phyloP scores from a whole-genome alignment of 2,329 filamentous ascomycete species.

The Microsporum ferrugineum region DNA sequence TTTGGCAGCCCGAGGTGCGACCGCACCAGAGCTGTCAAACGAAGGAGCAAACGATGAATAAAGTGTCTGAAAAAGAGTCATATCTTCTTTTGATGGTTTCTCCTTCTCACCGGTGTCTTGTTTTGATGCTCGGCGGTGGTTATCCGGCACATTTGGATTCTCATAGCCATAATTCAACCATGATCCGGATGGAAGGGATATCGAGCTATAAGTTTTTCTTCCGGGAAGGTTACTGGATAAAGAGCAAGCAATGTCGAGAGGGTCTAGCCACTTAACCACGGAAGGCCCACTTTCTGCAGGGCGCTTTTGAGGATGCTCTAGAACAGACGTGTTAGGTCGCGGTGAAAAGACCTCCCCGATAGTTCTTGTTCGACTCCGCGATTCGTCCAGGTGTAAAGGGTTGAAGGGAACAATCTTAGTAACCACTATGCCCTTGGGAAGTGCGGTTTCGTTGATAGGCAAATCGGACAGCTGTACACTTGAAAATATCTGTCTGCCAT shows the following conservation, averaged over 20 bases:
- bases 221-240: conserved; percentile 26
- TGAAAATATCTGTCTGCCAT: conserved; percentile 71
- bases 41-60: conserved; percentile 41
- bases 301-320: conserved; percentile 32
- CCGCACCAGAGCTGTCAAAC: conserved; percentile 34
- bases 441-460: conserved; percentile 48
- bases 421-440: conserved; percentile 64
- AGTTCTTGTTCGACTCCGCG: conserved; percentile 26
- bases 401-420: conserved; percentile 53
- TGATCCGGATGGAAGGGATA: conserved; percentile 29
- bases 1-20: conserved; percentile 34
- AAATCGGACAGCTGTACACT: conserved; percentile 51
- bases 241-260: conserved; percentile 30
- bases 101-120: neutral
- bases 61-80: conserved; percentile 19
- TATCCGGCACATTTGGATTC: neutral
- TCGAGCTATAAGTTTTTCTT: conserved; percentile 31
- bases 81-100: conserved; percentile 18
- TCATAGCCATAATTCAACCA: conserved; percentile 34
- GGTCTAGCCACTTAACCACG: conserved; percentile 30
- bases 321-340: conserved; percentile 26
- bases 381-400: conserved; percentile 18
- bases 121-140: neutral
- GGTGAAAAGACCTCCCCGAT: conserved; percentile 38
- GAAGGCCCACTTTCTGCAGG: conserved; percentile 24